Evolutionary conservation across 208 protist species (phyloP).

Genomic region (Leishmania major): DNA sequence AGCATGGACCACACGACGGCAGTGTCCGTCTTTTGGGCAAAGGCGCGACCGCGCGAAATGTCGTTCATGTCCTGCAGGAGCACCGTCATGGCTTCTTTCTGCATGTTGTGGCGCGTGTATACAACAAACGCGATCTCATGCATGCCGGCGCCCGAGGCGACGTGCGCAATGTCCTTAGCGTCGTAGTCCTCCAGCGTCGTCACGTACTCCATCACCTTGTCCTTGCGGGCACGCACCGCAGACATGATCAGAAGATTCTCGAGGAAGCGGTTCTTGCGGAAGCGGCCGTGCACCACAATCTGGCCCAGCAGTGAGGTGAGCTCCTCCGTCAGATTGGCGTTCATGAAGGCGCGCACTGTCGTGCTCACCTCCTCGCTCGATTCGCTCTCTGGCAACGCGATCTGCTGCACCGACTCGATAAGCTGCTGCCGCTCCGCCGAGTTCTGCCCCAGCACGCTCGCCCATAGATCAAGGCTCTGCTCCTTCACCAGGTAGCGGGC

Average conservation of each 20-base stretch:
- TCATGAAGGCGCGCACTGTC: conserved; percentile 99
- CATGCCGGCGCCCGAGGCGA: conserved; percentile 93
- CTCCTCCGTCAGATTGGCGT: conserved; percentile 98
- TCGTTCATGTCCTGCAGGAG: conserved; percentile 96
- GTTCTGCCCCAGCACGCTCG: conserved; percentile 92
- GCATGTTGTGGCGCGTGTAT: conserved; percentile 98
- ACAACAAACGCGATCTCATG: conserved; percentile 99
- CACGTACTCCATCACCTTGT: conserved; percentile 99
- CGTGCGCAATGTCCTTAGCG: conserved; percentile 97
- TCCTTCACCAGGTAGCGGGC: conserved; percentile 98
- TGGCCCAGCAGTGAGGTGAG: conserved; percentile 99
- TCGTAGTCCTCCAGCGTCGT: conserved; percentile 99
- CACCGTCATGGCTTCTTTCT: conserved; percentile 97
- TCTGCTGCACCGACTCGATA: conserved; percentile 99
- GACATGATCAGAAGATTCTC: conserved; percentile 99
- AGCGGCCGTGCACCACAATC: conserved; percentile 98
- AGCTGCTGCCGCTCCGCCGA: conserved; percentile 92
- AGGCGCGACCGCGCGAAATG: conserved; percentile 95
- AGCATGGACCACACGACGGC: conserved; percentile 96
- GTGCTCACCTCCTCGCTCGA: conserved; percentile 98
- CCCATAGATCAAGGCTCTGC: conserved; percentile 98
- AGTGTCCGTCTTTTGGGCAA: conserved; percentile 94
- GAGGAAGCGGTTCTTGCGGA: conserved; percentile 98
- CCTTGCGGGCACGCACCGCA: conserved; percentile 96
- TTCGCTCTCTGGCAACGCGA: conserved; percentile 97